Conservation (phyloP, 805 yeast genomes). For the Candida succiphila region DNA sequence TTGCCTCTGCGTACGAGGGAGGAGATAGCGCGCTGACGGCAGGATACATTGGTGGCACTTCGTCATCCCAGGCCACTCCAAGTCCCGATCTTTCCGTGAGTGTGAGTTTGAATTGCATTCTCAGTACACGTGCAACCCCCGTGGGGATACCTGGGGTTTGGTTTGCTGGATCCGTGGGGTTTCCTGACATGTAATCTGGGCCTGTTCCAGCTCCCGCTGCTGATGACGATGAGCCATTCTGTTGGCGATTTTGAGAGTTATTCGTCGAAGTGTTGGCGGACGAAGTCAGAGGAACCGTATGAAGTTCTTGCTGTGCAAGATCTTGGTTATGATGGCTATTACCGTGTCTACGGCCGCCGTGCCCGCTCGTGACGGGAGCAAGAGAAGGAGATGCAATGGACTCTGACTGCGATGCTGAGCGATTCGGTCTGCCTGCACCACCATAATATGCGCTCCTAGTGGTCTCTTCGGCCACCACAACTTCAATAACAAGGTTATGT, state of each 20-base stretch:
- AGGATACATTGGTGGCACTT: conserved; percentile 93
- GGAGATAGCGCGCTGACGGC: conserved; percentile 80
- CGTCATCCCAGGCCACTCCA: conserved; percentile 98
- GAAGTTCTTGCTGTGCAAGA: neutral
- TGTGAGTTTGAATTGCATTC: conserved; percentile 87
- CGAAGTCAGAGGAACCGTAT: too few species aligned
- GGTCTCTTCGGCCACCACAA: conserved; percentile 89
- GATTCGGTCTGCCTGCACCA: neutral
- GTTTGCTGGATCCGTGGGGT: conserved; percentile 16
- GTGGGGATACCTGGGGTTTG: conserved; percentile 63
- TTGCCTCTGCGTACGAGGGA: conserved; percentile 54
- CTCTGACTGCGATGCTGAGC: neutral
- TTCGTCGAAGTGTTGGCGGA: neutral
- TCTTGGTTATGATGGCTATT: too few species aligned
- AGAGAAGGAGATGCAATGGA: neutral
- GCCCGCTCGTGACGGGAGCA: neutral
- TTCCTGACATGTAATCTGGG: conserved; percentile 19
- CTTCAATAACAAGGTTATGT: conserved; percentile 74
- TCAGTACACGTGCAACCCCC: conserved; percentile 86
- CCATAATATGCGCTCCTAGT: conserved; percentile 13
- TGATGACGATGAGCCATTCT: conserved; percentile 1
- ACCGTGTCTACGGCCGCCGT: neutral
- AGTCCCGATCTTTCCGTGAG: conserved; percentile 88
- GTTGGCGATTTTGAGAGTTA: neutral
- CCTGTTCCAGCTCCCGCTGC: conserved; percentile 19